phyloP scores from a whole-genome alignment of 306 rosid species.

The Prosopis cineraria region DNA sequence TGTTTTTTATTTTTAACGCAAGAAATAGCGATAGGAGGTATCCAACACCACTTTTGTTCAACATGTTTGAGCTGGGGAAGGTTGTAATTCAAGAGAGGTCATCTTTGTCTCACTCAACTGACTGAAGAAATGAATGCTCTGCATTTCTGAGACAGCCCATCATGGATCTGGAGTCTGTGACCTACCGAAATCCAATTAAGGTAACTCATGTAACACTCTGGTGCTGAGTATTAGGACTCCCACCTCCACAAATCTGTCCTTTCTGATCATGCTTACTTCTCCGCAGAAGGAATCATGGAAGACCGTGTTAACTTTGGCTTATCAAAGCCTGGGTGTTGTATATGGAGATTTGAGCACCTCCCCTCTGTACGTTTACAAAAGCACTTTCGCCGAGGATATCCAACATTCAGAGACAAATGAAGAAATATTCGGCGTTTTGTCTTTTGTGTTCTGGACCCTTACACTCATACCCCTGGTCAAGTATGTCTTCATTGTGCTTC shows the following conservation, averaged over 20 bases:
- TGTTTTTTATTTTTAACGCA: not conserved
- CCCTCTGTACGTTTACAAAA: conserved; percentile 88
- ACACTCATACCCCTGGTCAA: conserved; percentile 82
- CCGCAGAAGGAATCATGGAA: conserved; percentile 91
- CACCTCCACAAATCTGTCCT: conserved; percentile 26
- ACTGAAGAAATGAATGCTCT: conserved; percentile 43
- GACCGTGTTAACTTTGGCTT: conserved; percentile 81
- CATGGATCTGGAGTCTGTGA: conserved; percentile 87
- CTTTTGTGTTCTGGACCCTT: conserved; percentile 94
- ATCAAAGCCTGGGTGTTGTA: conserved; percentile 95
- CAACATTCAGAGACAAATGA: conserved; percentile 92
- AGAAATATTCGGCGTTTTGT: conserved; percentile 89
- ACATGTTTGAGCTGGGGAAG: conserved; percentile 47
- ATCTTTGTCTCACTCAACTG: conserved; percentile 35
- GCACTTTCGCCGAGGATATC: conserved; percentile 93
- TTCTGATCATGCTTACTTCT: conserved; percentile 26
- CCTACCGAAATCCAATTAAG: conserved; percentile 60
- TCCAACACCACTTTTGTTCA: conserved; percentile 35
- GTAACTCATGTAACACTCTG: conserved; percentile 46
- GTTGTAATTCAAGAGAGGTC: conserved; percentile 40
- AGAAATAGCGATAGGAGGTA: not conserved
- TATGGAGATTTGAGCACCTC: conserved; percentile 97
- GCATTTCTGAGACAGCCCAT: conserved; percentile 38
- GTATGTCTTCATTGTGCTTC: conserved; percentile 91
- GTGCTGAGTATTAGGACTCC: not conserved